These are phyloP conservation scores for Asclepias syriaca DNA, from an alignment of 257 asterid genomes.

Conservation along the genomic window DNA sequence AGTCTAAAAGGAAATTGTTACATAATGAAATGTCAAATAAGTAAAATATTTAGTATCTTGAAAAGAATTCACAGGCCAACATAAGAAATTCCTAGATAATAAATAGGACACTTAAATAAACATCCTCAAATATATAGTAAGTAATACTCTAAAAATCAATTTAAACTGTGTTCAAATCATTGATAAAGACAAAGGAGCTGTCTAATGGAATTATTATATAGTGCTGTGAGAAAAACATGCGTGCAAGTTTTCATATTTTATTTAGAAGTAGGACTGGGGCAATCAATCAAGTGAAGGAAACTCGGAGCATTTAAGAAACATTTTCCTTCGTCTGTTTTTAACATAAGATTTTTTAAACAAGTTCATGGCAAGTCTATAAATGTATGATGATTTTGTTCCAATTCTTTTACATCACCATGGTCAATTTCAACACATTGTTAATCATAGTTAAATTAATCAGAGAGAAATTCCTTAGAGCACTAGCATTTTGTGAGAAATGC, in stretches of 20 bases:
- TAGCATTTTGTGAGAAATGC: neutral
- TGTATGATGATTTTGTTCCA: neutral
- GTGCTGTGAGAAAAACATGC: too few relatives aligned
- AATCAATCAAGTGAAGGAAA: neutral
- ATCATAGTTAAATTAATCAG: neutral
- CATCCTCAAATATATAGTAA: neutral
- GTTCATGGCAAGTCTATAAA: neutral
- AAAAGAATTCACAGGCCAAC: neutral
- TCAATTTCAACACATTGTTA: neutral
- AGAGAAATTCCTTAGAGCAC: neutral
- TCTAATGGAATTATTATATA: neutral
- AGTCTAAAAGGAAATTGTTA: neutral
- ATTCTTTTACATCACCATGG: neutral
- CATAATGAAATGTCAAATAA: neutral
- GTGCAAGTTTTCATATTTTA: neutral
- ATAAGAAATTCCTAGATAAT: neutral
- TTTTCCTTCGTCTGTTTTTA: too few relatives aligned
- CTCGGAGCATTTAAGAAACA: neutral
- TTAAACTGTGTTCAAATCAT: neutral
- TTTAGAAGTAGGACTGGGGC: neutral
- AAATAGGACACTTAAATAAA: neutral
- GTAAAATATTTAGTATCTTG: neutral
- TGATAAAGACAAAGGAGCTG: neutral
- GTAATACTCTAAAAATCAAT: neutral
- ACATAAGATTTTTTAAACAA: neutral